Conservation (phyloP, 495 filamentous ascomycete species). For the Bryoglossum gracile region DNA sequence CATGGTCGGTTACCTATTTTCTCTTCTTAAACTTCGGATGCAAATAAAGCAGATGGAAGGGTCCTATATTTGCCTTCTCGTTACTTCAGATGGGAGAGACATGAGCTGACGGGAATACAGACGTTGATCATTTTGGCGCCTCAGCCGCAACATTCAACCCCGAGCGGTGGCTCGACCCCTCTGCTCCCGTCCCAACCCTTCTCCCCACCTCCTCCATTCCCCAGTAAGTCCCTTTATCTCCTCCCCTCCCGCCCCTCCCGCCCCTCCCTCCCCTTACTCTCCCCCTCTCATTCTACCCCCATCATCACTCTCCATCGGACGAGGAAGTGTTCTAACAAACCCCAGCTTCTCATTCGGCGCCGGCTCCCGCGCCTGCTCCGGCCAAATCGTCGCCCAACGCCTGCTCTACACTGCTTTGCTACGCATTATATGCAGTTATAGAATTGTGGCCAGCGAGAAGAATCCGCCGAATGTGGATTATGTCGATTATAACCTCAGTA, state of each 20-base stretch:
- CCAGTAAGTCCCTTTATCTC: no score
- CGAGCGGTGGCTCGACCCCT: constrained; percentile 35
- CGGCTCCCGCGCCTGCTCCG: constrained; percentile 46
- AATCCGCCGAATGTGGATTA: constrained; percentile 49
- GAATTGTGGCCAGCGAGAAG: constrained; percentile 41
- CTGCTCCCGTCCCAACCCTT: constrained; percentile 25
- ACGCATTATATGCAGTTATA: constrained; percentile 41
- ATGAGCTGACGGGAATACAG: constrained; percentile 23
- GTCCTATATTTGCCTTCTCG: no score
- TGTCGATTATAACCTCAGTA: constrained; percentile 51
- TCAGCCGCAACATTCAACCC: constrained; percentile 45
- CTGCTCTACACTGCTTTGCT: constrained; percentile 44
- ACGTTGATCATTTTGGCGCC: constrained; percentile 44
- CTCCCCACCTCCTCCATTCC: no score
- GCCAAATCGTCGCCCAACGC: constrained; percentile 42
- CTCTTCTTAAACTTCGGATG: background rate
- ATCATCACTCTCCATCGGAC: no score
- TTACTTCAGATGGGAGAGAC: no score
- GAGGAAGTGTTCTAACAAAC: no score
- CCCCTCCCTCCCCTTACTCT: no score
- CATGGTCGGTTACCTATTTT: constrained; percentile 36
- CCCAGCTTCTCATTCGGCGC: constrained; percentile 47
- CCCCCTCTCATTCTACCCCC: no score
- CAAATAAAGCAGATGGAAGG: no score
- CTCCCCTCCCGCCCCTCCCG: no score